Base-by-base conservation (phyloP, 345 rosid species). In the Garcia nutans region DNA sequence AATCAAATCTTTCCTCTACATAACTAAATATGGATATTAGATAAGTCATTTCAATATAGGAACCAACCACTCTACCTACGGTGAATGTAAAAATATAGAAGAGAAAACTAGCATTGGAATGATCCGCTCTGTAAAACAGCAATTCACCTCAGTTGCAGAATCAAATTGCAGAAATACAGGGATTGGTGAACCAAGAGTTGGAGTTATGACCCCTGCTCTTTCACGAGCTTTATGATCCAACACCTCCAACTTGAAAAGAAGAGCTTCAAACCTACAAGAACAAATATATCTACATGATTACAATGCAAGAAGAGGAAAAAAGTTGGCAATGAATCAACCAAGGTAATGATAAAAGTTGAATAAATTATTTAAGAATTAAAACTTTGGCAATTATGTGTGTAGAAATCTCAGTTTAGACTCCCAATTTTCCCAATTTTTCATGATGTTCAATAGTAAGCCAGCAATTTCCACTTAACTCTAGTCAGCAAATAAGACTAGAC, bases 141-240 rank as follows among this genome's bases (percentile, higher is more conserved):
- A 50, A 59, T 61, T 83, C 82, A 96, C 99, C 90, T 96, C 97
- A 77, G 77, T 60, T 75, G 97, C 97, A 84, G 87, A 93, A 86
- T 91, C 99, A 79, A 87, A 78, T 81, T 90, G 94, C 78, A 96
- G 84, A 77, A 91, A 88, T 78, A 92, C 93, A 71, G 95, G 98
- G 79, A 93, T 87, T 15, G 95, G 88, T 74, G 92, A 84, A 75
- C 90, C 95, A 84, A 93, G 90, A 49, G 97, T 89, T 59, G 95
- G 88, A 62, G 95, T 74, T 84, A 96, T 88, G 76, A 92, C 85
- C 78, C 99, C 98, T 71, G 97, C 97, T 88, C 97, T 91, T 85
- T 96, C 98, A 77, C 98, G 86, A 65, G 97, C 92, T 82, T 92
- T 96, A 82, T 93, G 99, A 91, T 93, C 99, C 86, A 93, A 84